These are phyloP conservation scores for Yarrowia sp. DNA, from an alignment of 805 yeast species.

Conservation along the genomic window DNA sequence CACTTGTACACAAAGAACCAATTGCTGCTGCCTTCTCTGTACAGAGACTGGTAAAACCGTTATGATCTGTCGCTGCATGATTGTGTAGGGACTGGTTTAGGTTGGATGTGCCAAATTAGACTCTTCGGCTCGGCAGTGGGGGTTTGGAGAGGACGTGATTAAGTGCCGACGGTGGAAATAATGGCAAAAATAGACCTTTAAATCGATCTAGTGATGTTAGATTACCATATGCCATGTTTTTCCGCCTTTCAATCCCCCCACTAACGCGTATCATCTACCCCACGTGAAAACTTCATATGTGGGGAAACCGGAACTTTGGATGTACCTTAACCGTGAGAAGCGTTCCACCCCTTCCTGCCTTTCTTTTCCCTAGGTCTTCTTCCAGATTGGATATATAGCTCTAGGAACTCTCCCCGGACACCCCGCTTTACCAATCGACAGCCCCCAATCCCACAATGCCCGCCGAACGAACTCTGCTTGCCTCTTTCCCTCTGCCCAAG, in stretches of 20 bases:
- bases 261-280: not conserved
- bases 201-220: not conserved
- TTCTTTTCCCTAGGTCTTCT: not conserved
- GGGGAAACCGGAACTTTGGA: conserved; percentile 9
- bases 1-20: not conserved
- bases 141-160: no score
- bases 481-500: conserved; percentile 31
- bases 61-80: conserved; percentile 1
- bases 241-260: not conserved
- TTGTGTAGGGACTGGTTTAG: conserved; percentile 1
- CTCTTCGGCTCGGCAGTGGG: conserved; percentile 16
- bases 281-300: conserved; percentile 11
- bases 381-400: not conserved
- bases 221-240: not conserved
- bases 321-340: conserved; percentile 1
- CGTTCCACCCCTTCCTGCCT: not conserved
- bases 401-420: not conserved
- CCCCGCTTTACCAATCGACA: not conserved
- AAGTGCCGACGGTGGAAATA: not conserved
- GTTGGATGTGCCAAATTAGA: conserved; percentile 2
- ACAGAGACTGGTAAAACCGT: not conserved
- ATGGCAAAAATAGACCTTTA: not conserved
- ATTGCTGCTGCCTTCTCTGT: conserved; percentile 2
- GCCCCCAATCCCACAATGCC: not conserved
- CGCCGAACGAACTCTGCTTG: conserved; percentile 32